Conservation (phyloP, 176 grass and related monocot genomes). For the Aegilops tauschii region DNA sequence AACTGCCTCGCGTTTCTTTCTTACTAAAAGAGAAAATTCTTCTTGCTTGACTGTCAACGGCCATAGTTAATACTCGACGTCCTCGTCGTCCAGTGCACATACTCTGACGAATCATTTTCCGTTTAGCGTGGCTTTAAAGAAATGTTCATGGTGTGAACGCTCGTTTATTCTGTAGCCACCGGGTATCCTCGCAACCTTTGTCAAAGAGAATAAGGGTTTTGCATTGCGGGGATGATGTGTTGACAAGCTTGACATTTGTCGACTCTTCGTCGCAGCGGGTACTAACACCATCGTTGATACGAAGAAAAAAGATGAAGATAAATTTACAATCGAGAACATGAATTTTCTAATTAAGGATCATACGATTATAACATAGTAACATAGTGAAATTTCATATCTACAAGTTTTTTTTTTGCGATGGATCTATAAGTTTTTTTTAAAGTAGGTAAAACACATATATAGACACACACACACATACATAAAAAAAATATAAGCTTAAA, state of each 20-base stretch:
- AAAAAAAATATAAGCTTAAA: too few species aligned
- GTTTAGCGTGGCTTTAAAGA: not conserved
- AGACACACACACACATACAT: too few species aligned
- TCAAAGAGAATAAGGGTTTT: not conserved
- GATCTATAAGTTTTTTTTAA: too few species aligned
- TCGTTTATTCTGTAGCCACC: not conserved
- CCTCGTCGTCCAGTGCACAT: not conserved
- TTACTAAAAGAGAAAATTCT: not conserved
- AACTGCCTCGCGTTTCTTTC: not conserved
- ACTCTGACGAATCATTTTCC: not conserved
- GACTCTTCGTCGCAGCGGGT: not conserved
- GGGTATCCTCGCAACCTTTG: not conserved
- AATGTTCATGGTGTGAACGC: not conserved
- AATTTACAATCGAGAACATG: too few species aligned
- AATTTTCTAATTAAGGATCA: too few species aligned
- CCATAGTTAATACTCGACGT: not conserved
- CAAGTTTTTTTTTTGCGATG: too few species aligned
- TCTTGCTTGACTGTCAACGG: too few species aligned
- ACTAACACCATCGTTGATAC: too few species aligned
- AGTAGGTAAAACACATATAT: too few species aligned
- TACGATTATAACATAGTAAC: too few species aligned
- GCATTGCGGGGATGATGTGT: not conserved
- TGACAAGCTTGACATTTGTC: not conserved
- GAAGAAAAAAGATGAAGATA: too few species aligned
- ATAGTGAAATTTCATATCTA: too few species aligned